Conservation (phyloP, 257 asterid genomes). For the Orobanche coerulescens region DNA sequence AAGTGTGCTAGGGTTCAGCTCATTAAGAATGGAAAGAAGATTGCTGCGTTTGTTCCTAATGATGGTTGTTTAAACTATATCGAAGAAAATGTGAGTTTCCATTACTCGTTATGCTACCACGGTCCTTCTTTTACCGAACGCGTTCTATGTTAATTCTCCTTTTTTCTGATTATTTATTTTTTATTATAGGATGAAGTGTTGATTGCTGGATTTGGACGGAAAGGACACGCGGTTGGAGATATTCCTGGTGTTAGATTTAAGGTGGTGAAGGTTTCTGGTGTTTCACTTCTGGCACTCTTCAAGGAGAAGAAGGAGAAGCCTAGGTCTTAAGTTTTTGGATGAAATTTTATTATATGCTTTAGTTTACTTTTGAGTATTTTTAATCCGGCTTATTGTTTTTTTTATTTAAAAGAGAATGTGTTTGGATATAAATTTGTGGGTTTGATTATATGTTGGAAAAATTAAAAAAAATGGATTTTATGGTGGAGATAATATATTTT, state of each 20-base stretch:
- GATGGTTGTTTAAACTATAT: constrained; percentile 58
- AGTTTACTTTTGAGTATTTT: constrained; percentile 9
- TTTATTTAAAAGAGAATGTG: too few relatives aligned
- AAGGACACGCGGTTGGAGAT: constrained; percentile 66
- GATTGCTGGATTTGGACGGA: constrained; percentile 59
- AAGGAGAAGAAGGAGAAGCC: constrained; percentile 61
- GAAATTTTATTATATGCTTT: background rate
- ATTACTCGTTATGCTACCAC: background rate
- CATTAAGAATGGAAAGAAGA: constrained; percentile 56
- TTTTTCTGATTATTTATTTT: background rate
- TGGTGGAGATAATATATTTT: too few relatives aligned
- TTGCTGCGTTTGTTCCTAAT: constrained; percentile 56
- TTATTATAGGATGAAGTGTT: constrained; percentile 42
- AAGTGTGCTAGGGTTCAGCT: constrained; percentile 63
- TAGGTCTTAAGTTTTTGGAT: constrained; percentile 33
- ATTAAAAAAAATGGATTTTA: too few relatives aligned
- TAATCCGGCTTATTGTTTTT: background rate
- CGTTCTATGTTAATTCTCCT: background rate
- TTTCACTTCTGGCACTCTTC: constrained; percentile 51
- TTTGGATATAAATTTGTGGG: too few relatives aligned
- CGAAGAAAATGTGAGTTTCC: constrained; percentile 43
- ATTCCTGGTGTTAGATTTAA: constrained; percentile 57
- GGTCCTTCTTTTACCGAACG: background rate
- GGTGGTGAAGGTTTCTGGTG: constrained; percentile 62
- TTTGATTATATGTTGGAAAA: too few relatives aligned